Conservation (phyloP, 2,329 filamentous ascomycete species). For the Botrytis squamosa region DNA sequence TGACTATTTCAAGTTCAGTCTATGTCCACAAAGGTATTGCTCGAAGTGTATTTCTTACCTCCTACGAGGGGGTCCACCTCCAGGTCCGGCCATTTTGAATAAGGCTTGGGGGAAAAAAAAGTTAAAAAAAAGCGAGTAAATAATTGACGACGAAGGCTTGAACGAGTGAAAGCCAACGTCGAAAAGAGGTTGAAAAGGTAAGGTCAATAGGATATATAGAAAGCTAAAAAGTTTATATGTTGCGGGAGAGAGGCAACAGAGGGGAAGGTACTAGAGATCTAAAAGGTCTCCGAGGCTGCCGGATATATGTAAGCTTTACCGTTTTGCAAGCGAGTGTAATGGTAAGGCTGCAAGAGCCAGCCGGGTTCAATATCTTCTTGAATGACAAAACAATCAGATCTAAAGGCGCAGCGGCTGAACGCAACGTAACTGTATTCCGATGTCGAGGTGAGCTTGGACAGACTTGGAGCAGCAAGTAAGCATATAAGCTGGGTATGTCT, state of each 20-base stretch:
- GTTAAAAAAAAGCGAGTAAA: constrained; percentile 18
- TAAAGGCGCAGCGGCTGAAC: constrained; percentile 32
- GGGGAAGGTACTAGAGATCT: constrained; percentile 28
- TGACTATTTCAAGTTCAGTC: constrained; percentile 59
- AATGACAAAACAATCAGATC: constrained; percentile 27
- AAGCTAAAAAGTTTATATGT: constrained; percentile 19
- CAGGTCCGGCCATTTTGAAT: constrained; percentile 80
- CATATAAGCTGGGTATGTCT: constrained; percentile 28
- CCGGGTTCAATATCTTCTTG: constrained; percentile 23
- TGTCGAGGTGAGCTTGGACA: constrained; percentile 22
- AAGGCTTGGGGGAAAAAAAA: constrained; percentile 28
- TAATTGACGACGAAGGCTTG: constrained; percentile 40
- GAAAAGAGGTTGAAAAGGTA: constrained; percentile 28
- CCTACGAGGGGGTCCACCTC: constrained; percentile 83
- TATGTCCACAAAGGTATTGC: not conserved
- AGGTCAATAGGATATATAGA: constrained; percentile 20
- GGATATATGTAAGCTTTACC: constrained; percentile 34
- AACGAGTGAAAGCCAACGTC: constrained; percentile 41
- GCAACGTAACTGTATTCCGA: constrained; percentile 35
- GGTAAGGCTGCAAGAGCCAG: constrained; percentile 33
- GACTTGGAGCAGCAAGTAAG: constrained; percentile 29
- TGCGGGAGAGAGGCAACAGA: constrained; percentile 21
- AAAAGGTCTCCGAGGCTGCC: constrained; percentile 30
- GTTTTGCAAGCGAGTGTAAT: constrained; percentile 33
- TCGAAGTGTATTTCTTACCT: constrained; percentile 46